Evolutionary conservation across 352 stramenopile species (phyloP), one percentile per base, ranked within the genome.

Genomic region (Phytophthora capsici): DNA sequence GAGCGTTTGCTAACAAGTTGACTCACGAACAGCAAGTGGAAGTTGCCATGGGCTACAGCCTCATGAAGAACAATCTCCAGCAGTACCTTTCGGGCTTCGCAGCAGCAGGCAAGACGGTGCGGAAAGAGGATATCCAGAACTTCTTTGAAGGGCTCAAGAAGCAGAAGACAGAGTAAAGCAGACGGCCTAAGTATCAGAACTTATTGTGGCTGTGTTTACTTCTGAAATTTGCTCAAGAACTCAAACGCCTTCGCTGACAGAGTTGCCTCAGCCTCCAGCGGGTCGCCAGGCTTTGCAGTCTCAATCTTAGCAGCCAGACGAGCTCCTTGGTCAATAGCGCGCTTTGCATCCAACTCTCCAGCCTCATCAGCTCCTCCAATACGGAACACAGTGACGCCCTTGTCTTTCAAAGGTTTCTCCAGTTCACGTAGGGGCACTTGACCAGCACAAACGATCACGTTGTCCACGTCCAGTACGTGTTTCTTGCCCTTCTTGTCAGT

Each of bases 301-400:
- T 97, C 91, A 41, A 97, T 89, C 38, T 58, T 84, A 16, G 87
- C 89, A 14, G 89, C 91, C 16, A 97, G 64, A 30, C 91, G 85
- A 20, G 91, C 96, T 32, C 95, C 97, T 76, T 99, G 98, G 73
- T 99, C 96, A 73, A 99, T 99, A 8, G 97, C 97, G 40, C 96
- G 83, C 80, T 99, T 99, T 32, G 97, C 97, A 77, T 99, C 97
- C 12, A 99, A 73, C 73, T 99, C 97, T 20, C 86, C 88, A 25
- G 97, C 97, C 63, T 98, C 76, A 57, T 98, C 95, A 3, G 97
- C 94, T 49, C 97, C 97, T 36, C 97, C 97, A 74, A 99, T 99
- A 32, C 93, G 90, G 71, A 96, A 99, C 6, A 98, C 89, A 13
- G 88, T 95, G 4, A 89, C 55, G 13, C 83, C 80, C n/a, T 73